Conservation (phyloP, 1,139 yeast genomes). For the Yamadazyma mexicana region DNA sequence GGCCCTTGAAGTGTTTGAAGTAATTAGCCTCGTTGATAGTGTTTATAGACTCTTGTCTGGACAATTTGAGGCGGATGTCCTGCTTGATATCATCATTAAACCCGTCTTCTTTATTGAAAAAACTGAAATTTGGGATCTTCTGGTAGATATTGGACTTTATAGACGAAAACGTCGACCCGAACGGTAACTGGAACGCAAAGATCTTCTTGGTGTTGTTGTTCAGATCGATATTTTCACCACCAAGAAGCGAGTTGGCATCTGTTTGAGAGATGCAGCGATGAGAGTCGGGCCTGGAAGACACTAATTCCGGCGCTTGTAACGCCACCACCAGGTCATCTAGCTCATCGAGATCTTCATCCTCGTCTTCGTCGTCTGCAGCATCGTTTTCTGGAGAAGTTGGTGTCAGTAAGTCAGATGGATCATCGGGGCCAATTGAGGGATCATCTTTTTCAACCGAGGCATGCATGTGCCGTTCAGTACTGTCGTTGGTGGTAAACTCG, state of each 20-base stretch:
- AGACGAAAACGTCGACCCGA: constrained; percentile 30
- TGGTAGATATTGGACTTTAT: constrained; percentile 23
- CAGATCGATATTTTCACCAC: constrained; percentile 31
- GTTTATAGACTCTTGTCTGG: constrained; percentile 56
- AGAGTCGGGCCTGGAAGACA: not conserved
- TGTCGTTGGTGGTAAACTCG: no score
- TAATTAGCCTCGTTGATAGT: constrained; percentile 65
- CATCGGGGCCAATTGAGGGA: no score
- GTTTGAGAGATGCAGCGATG: constrained; percentile 18
- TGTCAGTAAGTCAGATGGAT: no score
- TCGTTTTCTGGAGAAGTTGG: not conserved
- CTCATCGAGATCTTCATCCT: not conserved
- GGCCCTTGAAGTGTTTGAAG: constrained; percentile 55
- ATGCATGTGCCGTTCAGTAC: no score
- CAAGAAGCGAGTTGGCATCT: constrained; percentile 43
- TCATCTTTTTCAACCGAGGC: no score
- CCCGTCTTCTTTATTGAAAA: constrained; percentile 18
- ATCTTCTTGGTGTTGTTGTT: constrained; percentile 25
- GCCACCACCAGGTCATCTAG: not conserved
- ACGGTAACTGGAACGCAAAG: constrained; percentile 44
- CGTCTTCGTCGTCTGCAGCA: not conserved
- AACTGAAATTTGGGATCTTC: constrained; percentile 18
- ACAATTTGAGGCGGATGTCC: constrained; percentile 46
- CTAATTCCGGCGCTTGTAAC: no score
- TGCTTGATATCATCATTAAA: constrained; percentile 21